phyloP scores from a whole-genome alignment of 73 alveolate genomes.

The Durusdinium trenchii region DNA sequence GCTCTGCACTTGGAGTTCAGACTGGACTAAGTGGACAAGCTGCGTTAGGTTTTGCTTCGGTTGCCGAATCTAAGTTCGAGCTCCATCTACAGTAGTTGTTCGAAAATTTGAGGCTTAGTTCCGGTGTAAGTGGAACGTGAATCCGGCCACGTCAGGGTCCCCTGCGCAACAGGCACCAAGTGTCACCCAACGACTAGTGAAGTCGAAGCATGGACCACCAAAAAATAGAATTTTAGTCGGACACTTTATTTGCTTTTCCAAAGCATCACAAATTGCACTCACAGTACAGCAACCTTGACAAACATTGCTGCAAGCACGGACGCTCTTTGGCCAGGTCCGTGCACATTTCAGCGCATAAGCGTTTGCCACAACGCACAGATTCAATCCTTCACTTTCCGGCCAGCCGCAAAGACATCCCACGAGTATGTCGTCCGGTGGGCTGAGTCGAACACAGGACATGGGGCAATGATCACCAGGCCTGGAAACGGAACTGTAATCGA shows the following conservation, averaged over 20 bases:
- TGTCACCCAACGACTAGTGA: no score
- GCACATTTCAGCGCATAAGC: constrained; percentile 51
- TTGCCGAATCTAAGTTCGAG: no score
- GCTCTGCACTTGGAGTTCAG: no score
- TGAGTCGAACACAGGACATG: constrained; percentile 19
- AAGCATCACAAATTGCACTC: constrained; percentile 21
- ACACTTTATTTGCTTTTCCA: neutral
- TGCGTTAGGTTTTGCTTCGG: no score
- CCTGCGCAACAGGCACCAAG: no score
- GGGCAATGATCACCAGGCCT: constrained; percentile 59
- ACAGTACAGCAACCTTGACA: constrained; percentile 53
- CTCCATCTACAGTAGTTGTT: no score
- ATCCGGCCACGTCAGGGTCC: no score
- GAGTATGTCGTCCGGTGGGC: constrained; percentile 68
- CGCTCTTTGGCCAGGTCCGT: constrained; percentile 66
- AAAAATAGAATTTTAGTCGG: no score
- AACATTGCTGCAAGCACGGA: constrained; percentile 60
- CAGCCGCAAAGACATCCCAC: constrained; percentile 47
- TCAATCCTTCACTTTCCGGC: constrained; percentile 51
- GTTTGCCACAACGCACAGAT: constrained; percentile 19
- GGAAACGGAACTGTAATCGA: constrained; percentile 38
- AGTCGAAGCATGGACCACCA: no score
- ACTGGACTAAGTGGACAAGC: no score
- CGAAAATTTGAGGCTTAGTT: no score
- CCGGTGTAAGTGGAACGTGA: no score